Conservation (phyloP, 2,329 filamentous ascomycete genomes). For the Curvularia hawaiiensis region DNA sequence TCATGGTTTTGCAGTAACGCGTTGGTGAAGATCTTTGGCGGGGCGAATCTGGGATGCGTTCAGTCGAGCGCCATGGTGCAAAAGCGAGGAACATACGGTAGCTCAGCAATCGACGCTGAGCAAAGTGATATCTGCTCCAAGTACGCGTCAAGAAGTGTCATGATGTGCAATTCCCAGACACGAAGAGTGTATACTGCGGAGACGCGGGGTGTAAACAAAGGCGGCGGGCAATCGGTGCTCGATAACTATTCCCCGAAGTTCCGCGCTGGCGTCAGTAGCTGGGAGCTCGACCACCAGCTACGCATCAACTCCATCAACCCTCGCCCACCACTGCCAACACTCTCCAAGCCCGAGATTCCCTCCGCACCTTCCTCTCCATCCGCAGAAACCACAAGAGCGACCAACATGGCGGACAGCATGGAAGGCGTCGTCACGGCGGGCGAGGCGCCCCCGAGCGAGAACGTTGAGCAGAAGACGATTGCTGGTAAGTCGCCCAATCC, state of each 20-base stretch:
- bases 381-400: constrained; percentile 20
- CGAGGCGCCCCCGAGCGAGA: constrained; percentile 49
- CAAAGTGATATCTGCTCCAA: constrained; percentile 58
- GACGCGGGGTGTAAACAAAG: constrained; percentile 27
- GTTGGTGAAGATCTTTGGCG: constrained; percentile 94
- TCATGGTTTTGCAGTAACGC: constrained; percentile 86
- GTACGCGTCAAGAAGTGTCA: constrained; percentile 54
- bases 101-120: constrained; percentile 54
- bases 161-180: constrained; percentile 24
- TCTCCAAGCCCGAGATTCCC: constrained; percentile 12
- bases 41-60: constrained; percentile 70
- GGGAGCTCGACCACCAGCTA: constrained; percentile 27
- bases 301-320: constrained; percentile 25
- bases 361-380: constrained; percentile 23
- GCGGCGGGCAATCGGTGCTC: constrained; percentile 15
- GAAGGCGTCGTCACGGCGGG: constrained; percentile 52
- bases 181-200: background rate
- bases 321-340: constrained; percentile 10
- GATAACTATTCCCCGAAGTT: constrained; percentile 22
- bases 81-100: constrained; percentile 45
- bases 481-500: constrained; percentile 38
- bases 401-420: constrained; percentile 57
- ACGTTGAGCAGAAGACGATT: constrained; percentile 48
- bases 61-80: constrained; percentile 13
- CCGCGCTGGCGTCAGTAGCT: constrained; percentile 22